These are phyloP conservation scores for Paraconiothyrium sp. DNA, from an alignment of 2,329 filamentous ascomycete genomes.

Conservation along the genomic window DNA sequence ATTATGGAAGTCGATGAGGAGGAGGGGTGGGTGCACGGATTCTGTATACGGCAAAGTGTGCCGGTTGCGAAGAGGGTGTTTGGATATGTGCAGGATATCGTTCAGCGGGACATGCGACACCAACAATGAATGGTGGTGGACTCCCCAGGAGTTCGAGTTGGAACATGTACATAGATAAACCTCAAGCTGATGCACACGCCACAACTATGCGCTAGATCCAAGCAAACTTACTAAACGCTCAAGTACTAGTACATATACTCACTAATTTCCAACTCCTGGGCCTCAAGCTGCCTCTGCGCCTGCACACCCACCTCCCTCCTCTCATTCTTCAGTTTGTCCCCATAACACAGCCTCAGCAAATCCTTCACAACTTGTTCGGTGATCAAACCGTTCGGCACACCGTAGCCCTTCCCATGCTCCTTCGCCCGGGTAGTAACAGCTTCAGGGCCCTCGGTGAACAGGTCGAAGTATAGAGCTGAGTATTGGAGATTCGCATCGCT, in stretches of 20 bases:
- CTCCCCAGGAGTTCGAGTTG: too few relatives aligned
- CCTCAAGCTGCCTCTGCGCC: conserved; percentile 74
- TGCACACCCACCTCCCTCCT: conserved; percentile 72
- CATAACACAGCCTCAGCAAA: conserved; percentile 53
- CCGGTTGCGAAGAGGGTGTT: conserved; percentile 62
- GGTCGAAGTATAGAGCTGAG: conserved; percentile 72
- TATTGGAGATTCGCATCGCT: conserved; percentile 70
- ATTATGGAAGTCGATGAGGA: conserved; percentile 34
- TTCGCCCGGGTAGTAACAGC: conserved; percentile 71
- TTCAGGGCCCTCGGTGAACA: conserved; percentile 73
- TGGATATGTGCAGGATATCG: conserved; percentile 58
- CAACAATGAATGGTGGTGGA: too few relatives aligned
- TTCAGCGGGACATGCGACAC: conserved; percentile 29
- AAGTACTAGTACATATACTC: conserved; percentile 68
- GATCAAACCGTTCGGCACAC: conserved; percentile 42
- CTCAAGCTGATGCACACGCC: too few relatives aligned
- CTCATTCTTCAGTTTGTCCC: conserved; percentile 66
- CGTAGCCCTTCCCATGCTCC: conserved; percentile 47
- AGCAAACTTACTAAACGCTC: too few relatives aligned
- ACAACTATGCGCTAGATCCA: neutral
- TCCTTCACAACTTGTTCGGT: conserved; percentile 52
- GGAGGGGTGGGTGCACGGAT: conserved; percentile 66
- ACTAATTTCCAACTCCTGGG: conserved; percentile 74
- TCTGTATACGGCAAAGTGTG: conserved; percentile 62
- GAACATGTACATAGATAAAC: too few relatives aligned